Evolutionary conservation across 2,329 filamentous ascomycete species (phyloP).

Genomic region (Penicillium frequentans): DNA sequence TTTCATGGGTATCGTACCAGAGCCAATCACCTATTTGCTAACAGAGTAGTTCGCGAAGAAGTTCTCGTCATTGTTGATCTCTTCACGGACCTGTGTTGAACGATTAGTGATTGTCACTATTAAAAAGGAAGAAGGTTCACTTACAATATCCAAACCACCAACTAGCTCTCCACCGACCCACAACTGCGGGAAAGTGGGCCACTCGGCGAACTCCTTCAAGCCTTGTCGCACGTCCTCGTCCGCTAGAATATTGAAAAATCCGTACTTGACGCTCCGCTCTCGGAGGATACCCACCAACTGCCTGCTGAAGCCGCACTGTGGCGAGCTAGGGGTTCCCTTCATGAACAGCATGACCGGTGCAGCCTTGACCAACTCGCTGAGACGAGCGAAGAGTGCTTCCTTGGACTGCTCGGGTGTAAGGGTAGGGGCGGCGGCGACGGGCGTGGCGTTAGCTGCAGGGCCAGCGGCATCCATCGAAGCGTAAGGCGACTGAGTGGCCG

Average conservation of each 20-base stretch:
- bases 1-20: conserved; percentile 22
- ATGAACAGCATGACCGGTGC: conserved; percentile 98
- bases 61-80: conserved; percentile 77
- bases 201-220: conserved; percentile 95
- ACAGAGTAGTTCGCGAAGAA: conserved; percentile 75
- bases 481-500: conserved; percentile 32
- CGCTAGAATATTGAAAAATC: conserved; percentile 98
- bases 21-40: conserved; percentile 27
- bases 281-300: conserved; percentile 84
- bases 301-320: conserved; percentile 89
- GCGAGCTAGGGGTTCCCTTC: conserved; percentile 88
- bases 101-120: conserved; percentile 13
- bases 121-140: conserved; percentile 36
- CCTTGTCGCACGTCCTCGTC: conserved; percentile 97
- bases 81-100: conserved; percentile 76
- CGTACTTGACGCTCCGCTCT: conserved; percentile 90
- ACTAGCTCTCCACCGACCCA: conserved; percentile 90
- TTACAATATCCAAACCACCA: conserved; percentile 92
- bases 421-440: conserved; percentile 22
- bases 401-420: conserved; percentile 60
- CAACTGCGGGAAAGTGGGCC: conserved; percentile 95
- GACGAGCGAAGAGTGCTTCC: conserved; percentile 79
- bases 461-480: conserved; percentile 19
- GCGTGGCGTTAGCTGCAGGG: conserved; percentile 22
- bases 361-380: conserved; percentile 85